A percentile compares a stretch with the other conserved stretches of the same genome.
Evolutionary conservation across 768 basidiomycete genomes (phyloP).

Genomic region (Chalciporus piperatus): DNA sequence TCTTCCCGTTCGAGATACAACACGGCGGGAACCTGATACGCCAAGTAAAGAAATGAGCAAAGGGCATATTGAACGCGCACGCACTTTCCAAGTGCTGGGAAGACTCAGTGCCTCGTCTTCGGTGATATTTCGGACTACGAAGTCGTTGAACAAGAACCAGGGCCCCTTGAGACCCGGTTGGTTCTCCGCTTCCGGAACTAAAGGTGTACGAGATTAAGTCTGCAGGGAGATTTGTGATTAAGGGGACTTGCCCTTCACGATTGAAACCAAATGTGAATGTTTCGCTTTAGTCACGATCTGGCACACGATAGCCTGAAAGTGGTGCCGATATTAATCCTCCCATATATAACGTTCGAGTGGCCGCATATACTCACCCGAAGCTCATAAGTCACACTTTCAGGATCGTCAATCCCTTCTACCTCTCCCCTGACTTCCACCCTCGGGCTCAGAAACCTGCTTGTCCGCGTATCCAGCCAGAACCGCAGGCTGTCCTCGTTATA

Average conservation of each 20-base stretch:
- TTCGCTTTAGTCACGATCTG: conserved; percentile 73
- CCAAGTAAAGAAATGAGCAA: conserved; percentile 5
- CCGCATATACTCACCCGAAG: conserved; percentile 56
- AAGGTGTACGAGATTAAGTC: background rate
- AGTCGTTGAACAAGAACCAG: conserved; percentile 98
- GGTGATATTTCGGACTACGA: conserved; percentile 78
- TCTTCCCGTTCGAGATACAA: conserved; percentile 85
- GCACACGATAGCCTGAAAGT: conserved; percentile 70
- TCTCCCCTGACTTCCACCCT: conserved; percentile 57
- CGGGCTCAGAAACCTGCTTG: conserved; percentile 53
- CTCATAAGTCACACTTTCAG: conserved; percentile 58
- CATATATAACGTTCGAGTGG: background rate
- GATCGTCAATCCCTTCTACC: conserved; percentile 55
- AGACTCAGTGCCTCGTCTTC: conserved; percentile 89
- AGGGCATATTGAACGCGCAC: conserved; percentile 11
- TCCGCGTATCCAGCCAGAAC: conserved; percentile 65
- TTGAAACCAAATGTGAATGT: conserved; percentile 81
- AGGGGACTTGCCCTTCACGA: conserved; percentile 64
- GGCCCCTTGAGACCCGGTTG: conserved; percentile 43
- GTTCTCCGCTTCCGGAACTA: conserved; percentile 70
- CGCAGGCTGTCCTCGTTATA: conserved; percentile 70
- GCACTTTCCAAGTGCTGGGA: conserved; percentile 88
- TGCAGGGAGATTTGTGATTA: background rate
- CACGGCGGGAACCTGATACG: conserved; percentile 75
- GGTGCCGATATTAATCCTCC: background rate